Base-by-base conservation (phyloP, 2,329 filamentous ascomycete genomes). In the Neophaeococcomyces aloes region DNA sequence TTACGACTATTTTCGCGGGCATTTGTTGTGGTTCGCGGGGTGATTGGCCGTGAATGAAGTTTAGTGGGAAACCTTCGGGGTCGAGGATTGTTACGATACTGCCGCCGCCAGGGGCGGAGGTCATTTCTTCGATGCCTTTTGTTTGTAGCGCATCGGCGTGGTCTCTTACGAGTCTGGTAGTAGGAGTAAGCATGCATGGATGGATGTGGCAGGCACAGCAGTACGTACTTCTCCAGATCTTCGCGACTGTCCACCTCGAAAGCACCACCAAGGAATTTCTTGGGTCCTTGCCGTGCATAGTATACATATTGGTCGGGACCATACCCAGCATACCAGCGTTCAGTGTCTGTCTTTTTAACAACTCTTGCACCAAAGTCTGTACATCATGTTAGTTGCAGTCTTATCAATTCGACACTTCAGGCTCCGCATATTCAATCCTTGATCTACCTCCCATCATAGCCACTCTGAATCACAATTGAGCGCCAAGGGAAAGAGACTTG, bases 261-360 rank as follows among this genome's bases (percentile, higher is more conserved):
- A 0, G 61, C 53, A 1, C 64, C 67, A 4, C 67, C 67, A 1
- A 69, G 57, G 48, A 63, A 68, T 31, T 63, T 56, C 49, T 61
- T 63, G 19, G 60, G 55, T 10, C 65, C 65, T 41, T 61, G 57
- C 23, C 56, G 54, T 4, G 61, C 63, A 49, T 63, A 67, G 55
- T 69, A 69, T 15, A 68, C 62, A 50, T 66, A 68, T 31, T 63
- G 65, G 46, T 68, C 65, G 0, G 56, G 49, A 0, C 65, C 66
- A 47, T 68, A 68, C n/a, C 66, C 66, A 7, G 63, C 53, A 48
- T 59, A 68, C 61, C 62, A 69, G 14, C 62, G 55, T 39, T 64
- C 53, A 15, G 56, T 56, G 0, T 61, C 59, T 2, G 57, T 63
- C 39, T 55, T 54, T 45, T 66, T 62, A 4, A 56, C 59, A 8